These are phyloP conservation scores for Tephrocybe sp. DNA, from an alignment of 768 basidiomycete genomes.

Conservation along the genomic window DNA sequence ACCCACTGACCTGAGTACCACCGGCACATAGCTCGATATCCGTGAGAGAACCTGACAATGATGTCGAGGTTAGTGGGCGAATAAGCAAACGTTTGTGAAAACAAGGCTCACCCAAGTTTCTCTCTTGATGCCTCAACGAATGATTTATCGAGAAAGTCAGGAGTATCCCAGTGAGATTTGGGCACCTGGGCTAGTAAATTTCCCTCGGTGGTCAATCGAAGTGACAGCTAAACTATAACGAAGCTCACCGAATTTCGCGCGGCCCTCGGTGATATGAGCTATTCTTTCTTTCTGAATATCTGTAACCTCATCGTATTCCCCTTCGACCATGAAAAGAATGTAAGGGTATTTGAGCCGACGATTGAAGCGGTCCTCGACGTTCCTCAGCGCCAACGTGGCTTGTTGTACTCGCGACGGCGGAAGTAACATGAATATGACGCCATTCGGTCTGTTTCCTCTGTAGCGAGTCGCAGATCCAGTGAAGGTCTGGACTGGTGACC, in stretches of 20 bases:
- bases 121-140: constrained; percentile 22
- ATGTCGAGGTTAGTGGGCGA: not conserved
- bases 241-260: constrained; percentile 25
- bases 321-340: constrained; percentile 27
- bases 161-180: constrained; percentile 24
- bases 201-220: constrained; percentile 1
- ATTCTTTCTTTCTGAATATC: constrained; percentile 24
- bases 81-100: not conserved
- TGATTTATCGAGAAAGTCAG: constrained; percentile 20
- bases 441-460: constrained; percentile 18
- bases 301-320: constrained; percentile 20
- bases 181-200: constrained; percentile 20
- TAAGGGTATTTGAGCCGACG: constrained; percentile 30
- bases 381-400: constrained; percentile 26
- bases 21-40: constrained; percentile 31
- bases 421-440: constrained; percentile 28
- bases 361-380: constrained; percentile 31
- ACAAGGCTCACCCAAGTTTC: constrained; percentile 21
- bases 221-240: not conserved
- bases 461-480: not conserved
- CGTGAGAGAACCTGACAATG: constrained; percentile 21
- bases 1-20: constrained; percentile 26
- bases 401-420: constrained; percentile 25
- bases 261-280: constrained; percentile 25
- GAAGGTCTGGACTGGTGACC: constrained; percentile 3